Base-by-base conservation (phyloP, 2,329 filamentous ascomycete genomes). In the Orbilia ellipsospora region DNA sequence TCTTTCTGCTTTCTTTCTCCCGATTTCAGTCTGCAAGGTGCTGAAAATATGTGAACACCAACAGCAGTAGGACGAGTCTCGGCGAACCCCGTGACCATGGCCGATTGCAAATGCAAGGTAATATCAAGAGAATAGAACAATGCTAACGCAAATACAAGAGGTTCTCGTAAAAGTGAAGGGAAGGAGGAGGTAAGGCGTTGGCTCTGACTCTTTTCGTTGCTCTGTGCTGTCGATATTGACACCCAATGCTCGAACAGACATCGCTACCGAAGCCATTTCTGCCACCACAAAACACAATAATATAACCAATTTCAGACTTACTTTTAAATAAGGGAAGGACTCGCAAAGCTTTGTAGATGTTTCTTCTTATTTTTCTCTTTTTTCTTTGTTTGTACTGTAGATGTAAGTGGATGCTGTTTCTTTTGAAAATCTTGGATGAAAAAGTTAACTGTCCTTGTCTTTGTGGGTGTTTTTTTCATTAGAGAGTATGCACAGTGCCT, bases 401-500 rank as follows among this genome's bases (percentile, higher is more conserved):
- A 66, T 51, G 63, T 67, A 57, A 67, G 63, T 67, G 63, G 59
- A 57, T 45, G 51, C 36, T 40, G 52, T 52, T 59, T 28, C 18
- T 59, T 67, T 18, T 51, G 54, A 59, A 59, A 15, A 61, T 61
- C 31, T 63, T 65, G 60, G 50, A 72, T 72, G 70, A 65, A 69
- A 75, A 75, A 64, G 60, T 75, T 75, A 75, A 75, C 64, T 65
- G 72, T 75, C 72, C 72, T 75, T 65, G 72, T 75, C 40, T 75
- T 75, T 63, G 64, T 50, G 64, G 52, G 57, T 36, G 45, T 52
- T 52, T 75, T 75, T 75, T 75, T 75, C 64, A 75, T 75, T 75
- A 75, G 72, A 75, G 66, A 75, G 72, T 75, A 75, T 75, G 72
- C 72, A 75, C 72, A 75, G 64, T 75, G 72, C 72, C 72, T 75